These are phyloP conservation scores for Aspergillus bombycis DNA, from an alignment of 2,329 filamentous ascomycete genomes.

Conservation along the genomic window DNA sequence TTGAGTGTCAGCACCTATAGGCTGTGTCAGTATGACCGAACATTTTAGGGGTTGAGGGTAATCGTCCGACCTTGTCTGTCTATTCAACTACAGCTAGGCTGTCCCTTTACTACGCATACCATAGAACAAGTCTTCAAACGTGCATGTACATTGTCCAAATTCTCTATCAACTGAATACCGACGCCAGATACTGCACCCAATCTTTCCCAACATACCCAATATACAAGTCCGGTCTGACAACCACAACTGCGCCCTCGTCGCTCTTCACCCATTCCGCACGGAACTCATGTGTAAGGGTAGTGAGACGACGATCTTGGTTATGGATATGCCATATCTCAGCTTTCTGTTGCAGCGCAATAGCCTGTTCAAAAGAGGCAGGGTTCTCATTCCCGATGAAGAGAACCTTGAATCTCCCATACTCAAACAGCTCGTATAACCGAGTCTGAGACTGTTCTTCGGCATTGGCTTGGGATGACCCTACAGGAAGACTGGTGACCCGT, in stretches of 20 bases:
- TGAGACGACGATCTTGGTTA: not conserved
- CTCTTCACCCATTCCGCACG: not conserved
- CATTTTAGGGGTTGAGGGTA: too few relatives aligned
- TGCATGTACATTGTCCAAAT: not conserved
- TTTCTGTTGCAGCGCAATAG: not conserved
- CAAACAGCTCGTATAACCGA: not conserved
- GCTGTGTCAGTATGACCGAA: too few relatives aligned
- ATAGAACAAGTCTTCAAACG: not conserved
- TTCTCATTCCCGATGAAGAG: not conserved
- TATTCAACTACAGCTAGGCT: too few relatives aligned
- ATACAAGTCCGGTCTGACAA: slow-evolving; percentile 7
- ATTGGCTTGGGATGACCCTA: too few relatives aligned
- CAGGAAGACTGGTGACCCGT: not conserved
- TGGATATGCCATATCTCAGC: slow-evolving; percentile 5
- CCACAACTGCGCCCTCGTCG: slow-evolving; percentile 2
- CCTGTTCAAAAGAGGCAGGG: not conserved
- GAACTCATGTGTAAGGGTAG: not conserved
- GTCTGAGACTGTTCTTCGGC: not conserved
- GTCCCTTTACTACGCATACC: not conserved
- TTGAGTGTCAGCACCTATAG: too few relatives aligned
- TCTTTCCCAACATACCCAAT: slow-evolving; percentile 1
- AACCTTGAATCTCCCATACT: slow-evolving; percentile 1
- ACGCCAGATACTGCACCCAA: not conserved
- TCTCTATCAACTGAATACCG: not conserved
- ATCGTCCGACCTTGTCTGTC: too few relatives aligned